phyloP scores from a whole-genome alignment of 2,329 filamentous ascomycete genomes.

The Fusarium odoratissimum region DNA sequence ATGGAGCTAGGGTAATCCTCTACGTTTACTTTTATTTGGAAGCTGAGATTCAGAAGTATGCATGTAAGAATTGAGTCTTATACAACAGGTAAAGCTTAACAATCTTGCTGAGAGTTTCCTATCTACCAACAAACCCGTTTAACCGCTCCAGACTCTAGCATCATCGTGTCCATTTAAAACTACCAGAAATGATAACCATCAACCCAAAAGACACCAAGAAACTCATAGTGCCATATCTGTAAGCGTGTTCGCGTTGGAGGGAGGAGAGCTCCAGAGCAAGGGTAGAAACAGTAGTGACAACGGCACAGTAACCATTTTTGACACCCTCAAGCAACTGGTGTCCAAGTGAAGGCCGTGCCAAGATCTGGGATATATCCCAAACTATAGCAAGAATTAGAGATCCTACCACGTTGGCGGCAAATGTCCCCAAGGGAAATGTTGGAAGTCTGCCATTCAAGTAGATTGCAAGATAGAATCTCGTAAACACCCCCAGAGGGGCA shows the following conservation, averaged over 20 bases:
- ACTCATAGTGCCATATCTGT: background rate
- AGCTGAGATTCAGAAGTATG: too few species aligned
- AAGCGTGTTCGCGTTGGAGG: background rate
- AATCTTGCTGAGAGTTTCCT: too few species aligned
- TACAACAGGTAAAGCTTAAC: too few species aligned
- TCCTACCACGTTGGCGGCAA: background rate
- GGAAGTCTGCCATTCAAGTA: background rate
- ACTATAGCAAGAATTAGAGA: background rate
- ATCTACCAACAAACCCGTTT: too few species aligned
- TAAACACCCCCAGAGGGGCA: background rate
- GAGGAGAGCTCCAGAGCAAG: background rate
- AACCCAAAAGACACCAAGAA: background rate
- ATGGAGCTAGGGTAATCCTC: too few species aligned
- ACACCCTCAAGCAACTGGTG: background rate
- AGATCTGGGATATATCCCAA: background rate
- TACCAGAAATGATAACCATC: background rate
- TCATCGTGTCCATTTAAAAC: background rate
- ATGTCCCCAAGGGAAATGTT: background rate
- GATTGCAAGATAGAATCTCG: background rate
- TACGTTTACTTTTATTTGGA: too few species aligned
- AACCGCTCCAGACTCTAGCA: too few species aligned
- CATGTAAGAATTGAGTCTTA: too few species aligned
- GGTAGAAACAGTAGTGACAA: background rate
- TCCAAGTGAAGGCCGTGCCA: background rate
- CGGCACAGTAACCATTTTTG: background rate